phyloP scores from a whole-genome alignment of 2,329 filamentous ascomycete species.

The Knufia petricola region DNA sequence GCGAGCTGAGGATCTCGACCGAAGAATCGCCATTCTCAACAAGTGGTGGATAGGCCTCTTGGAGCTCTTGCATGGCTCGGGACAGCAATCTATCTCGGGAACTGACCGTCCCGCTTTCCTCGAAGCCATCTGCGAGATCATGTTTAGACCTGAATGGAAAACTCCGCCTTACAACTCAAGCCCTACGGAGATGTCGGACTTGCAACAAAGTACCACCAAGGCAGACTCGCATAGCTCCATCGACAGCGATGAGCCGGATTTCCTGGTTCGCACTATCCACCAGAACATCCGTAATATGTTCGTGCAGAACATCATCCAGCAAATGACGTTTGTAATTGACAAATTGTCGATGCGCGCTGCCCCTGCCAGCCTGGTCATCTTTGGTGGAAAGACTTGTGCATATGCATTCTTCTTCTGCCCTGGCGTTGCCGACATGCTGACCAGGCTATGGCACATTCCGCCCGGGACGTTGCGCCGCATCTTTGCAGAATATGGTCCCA shows the following conservation, averaged over 20 bases:
- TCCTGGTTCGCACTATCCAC: constrained; percentile 65
- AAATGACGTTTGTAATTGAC: constrained; percentile 79
- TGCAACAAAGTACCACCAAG: constrained; percentile 29
- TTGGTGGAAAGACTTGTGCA: constrained; percentile 81
- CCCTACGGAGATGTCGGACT: constrained; percentile 18
- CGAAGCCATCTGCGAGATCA: constrained; percentile 68
- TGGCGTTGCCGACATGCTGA: constrained; percentile 71
- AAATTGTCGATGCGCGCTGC: constrained; percentile 74
- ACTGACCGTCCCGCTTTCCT: constrained; percentile 74
- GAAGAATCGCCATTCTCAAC: constrained; percentile 67
- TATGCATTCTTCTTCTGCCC: constrained; percentile 92
- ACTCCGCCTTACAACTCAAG: constrained; percentile 53
- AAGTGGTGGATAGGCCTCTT: constrained; percentile 84
- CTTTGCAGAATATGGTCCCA: constrained; percentile 56
- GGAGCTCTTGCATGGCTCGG: constrained; percentile 67
- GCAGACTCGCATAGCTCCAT: constrained; percentile 42
- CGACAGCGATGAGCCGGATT: constrained; percentile 53
- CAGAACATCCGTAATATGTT: constrained; percentile 87
- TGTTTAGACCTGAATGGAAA: constrained; percentile 84
- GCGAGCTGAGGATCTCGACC: constrained; percentile 71
- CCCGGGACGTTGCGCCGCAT: constrained; percentile 61
- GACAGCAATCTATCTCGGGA: constrained; percentile 67
- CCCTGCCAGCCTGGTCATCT: constrained; percentile 63
- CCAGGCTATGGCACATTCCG: constrained; percentile 69
- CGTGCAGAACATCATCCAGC: constrained; percentile 66